Percentiles rank a stretch among this genome's conserved stretches.
Evolutionary conservation across 2,329 filamentous ascomycete genomes (phyloP).

Genomic region (Penicillium sp.): DNA sequence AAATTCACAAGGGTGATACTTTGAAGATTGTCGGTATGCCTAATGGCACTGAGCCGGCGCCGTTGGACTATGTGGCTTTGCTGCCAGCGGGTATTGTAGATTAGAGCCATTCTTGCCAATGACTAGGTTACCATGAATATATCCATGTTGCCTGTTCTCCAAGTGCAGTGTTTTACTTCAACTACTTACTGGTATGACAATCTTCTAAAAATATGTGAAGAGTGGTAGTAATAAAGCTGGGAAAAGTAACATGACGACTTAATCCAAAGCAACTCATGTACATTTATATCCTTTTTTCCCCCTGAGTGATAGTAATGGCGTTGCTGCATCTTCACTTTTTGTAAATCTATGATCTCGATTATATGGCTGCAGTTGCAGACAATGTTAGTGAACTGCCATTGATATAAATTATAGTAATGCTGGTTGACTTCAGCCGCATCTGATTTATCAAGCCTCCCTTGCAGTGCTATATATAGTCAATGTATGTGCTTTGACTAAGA

Average conservation of each 20-base stretch:
- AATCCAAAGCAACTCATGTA: neutral
- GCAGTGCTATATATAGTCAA: neutral
- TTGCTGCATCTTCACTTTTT: neutral
- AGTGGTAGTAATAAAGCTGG: neutral
- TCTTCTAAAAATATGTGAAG: neutral
- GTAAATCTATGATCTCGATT: neutral
- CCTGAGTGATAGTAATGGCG: neutral
- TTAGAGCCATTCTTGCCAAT: constrained; percentile 31
- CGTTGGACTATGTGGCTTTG: constrained; percentile 66
- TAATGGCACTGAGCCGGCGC: constrained; percentile 62
- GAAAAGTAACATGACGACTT: neutral
- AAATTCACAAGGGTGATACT: constrained; percentile 52
- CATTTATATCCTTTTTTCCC: neutral
- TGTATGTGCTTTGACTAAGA: neutral
- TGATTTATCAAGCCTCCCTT: neutral
- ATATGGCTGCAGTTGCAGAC: neutral
- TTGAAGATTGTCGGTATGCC: constrained; percentile 59
- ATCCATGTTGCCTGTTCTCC: neutral
- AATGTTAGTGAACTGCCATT: neutral
- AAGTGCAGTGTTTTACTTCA: neutral
- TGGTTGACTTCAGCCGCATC: neutral
- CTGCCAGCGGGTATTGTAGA: constrained; percentile 60
- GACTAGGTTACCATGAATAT: neutral
- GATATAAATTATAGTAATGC: neutral
- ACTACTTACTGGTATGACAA: too few species aligned